A percentile compares a stretch with the other conserved stretches of the same genome.
phyloP scores from a whole-genome alignment of 1,284 basidiomycete species.

The Fomitopsis schrenkii region DNA sequence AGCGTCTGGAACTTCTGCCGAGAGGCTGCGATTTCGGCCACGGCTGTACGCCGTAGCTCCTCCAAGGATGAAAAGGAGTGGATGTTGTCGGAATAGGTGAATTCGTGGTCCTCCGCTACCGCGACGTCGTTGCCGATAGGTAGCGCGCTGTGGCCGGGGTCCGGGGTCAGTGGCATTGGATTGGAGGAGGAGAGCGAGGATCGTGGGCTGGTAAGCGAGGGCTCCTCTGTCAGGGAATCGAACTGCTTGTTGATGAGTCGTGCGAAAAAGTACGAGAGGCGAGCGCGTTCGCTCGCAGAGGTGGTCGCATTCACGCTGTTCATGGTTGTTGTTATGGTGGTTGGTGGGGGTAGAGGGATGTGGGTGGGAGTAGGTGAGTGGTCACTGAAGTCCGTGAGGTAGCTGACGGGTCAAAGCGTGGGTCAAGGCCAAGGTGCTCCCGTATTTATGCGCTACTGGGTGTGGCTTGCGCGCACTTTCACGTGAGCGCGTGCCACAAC shows the following conservation, averaged over 20 bases:
- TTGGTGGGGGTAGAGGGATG: background rate
- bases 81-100: slow-evolving; percentile 63
- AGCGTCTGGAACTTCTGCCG: slow-evolving; percentile 18
- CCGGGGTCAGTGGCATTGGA: background rate
- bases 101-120: slow-evolving; percentile 18
- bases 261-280: slow-evolving; percentile 47
- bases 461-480: background rate
- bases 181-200: no score
- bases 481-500: background rate
- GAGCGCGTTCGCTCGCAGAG: slow-evolving; percentile 46
- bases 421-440: background rate
- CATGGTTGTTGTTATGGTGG: background rate
- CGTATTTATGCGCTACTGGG: background rate
- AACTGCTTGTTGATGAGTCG: slow-evolving; percentile 5
- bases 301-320: background rate
- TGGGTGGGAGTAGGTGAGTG: background rate
- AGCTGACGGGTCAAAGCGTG: background rate
- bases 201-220: no score
- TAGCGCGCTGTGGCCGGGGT: background rate
- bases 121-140: background rate
- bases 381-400: background rate
- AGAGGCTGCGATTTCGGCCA: slow-evolving; percentile 48
- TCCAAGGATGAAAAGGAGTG: slow-evolving; percentile 58
- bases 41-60: slow-evolving; percentile 56
- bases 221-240: background rate